These are phyloP conservation scores for Tilletia walkeri DNA, from an alignment of 1,284 basidiomycete genomes.

Conservation along the genomic window DNA sequence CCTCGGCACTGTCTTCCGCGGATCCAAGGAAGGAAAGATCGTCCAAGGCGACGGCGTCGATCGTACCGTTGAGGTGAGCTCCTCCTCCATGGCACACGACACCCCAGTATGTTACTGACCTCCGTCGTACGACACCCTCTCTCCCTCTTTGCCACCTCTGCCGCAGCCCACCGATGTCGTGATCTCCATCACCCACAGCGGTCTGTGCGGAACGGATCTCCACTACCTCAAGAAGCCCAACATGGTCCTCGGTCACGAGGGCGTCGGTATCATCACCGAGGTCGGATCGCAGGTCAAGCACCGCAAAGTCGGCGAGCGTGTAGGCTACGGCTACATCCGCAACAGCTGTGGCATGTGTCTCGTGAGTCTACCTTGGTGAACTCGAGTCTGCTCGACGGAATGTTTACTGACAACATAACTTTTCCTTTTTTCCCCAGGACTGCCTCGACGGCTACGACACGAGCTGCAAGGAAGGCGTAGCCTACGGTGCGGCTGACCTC, in stretches of 20 bases:
- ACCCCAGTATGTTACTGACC: not conserved
- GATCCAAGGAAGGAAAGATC: slow-evolving; percentile 44
- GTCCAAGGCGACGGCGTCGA: slow-evolving; percentile 35
- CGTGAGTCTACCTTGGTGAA: not conserved
- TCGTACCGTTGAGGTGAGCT: not conserved
- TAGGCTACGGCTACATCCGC: slow-evolving; percentile 53
- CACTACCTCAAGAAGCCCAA: slow-evolving; percentile 6
- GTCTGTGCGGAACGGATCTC: slow-evolving; percentile 49
- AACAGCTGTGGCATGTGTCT: slow-evolving; percentile 42
- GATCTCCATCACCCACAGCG: slow-evolving; percentile 50
- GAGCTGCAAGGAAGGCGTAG: slow-evolving; percentile 40
- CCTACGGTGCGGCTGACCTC: slow-evolving; percentile 40
- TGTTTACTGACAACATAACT: too few relatives aligned
- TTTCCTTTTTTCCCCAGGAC: slow-evolving; percentile 21
- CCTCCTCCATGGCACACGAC: not conserved
- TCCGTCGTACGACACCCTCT: too few relatives aligned
- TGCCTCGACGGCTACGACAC: slow-evolving; percentile 46
- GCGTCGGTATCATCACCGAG: slow-evolving; percentile 48
- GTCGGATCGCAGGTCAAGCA: slow-evolving; percentile 39
- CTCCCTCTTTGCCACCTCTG: not conserved
- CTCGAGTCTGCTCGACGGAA: too few relatives aligned
- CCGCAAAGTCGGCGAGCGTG: slow-evolving; percentile 47
- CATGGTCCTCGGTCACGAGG: slow-evolving; percentile 56
- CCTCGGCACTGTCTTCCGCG: slow-evolving; percentile 48
- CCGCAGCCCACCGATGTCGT: slow-evolving; percentile 37